Evolutionary conservation across 495 filamentous ascomycete species (phyloP).

Genomic region (Xylaria cubensis): DNA sequence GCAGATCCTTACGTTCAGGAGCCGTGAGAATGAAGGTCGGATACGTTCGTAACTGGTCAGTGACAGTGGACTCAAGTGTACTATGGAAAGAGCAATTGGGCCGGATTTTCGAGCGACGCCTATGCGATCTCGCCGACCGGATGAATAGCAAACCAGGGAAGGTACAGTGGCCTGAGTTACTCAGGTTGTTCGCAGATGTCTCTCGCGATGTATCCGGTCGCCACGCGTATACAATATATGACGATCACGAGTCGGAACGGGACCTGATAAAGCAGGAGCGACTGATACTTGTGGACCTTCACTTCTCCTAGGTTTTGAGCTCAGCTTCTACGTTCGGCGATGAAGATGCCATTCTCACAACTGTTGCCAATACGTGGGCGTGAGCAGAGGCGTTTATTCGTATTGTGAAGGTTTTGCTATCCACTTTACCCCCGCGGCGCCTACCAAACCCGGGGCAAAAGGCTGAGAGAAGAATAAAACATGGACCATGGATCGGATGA

Average conservation of each 20-base stretch:
- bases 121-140: not conserved
- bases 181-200: not conserved
- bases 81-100: not conserved
- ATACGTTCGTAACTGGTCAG: not conserved
- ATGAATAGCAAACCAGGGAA: not conserved
- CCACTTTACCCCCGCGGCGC: not conserved
- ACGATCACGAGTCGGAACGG: constrained; percentile 15
- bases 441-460: not conserved
- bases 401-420: not conserved
- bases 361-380: not conserved
- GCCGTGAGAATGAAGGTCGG: not conserved
- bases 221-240: not conserved
- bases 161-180: not conserved
- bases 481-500: not conserved
- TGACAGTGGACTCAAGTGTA: not conserved
- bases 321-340: not conserved
- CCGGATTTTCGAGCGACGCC: not conserved
- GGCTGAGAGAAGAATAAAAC: not conserved
- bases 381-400: not conserved
- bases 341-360: not conserved
- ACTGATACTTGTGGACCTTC: not conserved
- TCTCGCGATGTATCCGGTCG: not conserved
- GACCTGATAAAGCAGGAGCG: constrained; percentile 15
- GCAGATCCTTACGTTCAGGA: too few relatives aligned
- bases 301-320: not conserved